phyloP scores from a whole-genome alignment of 2,329 filamentous ascomycete species.

The Emericellopsis cladophorae region DNA sequence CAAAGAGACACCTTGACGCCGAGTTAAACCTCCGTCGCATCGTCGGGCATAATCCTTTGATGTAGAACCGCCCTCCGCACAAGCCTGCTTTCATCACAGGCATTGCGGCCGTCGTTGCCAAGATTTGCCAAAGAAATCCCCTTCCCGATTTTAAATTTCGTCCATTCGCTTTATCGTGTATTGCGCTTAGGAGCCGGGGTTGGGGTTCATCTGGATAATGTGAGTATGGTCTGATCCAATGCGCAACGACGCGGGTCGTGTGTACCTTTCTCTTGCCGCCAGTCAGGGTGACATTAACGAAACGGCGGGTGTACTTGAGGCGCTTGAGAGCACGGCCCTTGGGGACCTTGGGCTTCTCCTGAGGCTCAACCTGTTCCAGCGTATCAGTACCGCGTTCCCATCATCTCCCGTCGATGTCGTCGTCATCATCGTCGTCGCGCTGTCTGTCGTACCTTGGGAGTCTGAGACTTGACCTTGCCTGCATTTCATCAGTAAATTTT shows the following conservation, averaged over 20 bases:
- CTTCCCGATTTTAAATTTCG: conserved; percentile 12
- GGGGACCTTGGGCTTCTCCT: conserved; percentile 94
- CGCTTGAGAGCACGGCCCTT: conserved; percentile 98
- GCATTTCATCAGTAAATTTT: conserved; percentile 41
- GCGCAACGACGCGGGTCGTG: conserved; percentile 9
- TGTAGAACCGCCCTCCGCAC: too few relatives aligned
- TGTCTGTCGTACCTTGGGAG: conserved; percentile 60
- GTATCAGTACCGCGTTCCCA: conserved; percentile 13
- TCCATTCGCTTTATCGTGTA: conserved; percentile 3
- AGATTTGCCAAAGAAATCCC: conserved; percentile 9
- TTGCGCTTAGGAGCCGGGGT: conserved; percentile 54
- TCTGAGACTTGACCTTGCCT: conserved; percentile 97
- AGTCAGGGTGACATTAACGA: conserved; percentile 95
- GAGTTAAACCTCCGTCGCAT: conserved; percentile 22
- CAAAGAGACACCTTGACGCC: conserved; percentile 24
- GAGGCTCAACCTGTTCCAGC: conserved; percentile 56
- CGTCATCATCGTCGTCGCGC: not conserved
- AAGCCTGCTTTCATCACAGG: conserved; percentile 2
- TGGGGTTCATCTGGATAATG: conserved; percentile 64
- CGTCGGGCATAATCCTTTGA: conserved; percentile 17
- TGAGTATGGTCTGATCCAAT: conserved; percentile 1
- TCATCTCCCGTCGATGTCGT: conserved; percentile 6
- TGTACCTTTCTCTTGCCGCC: conserved; percentile 94
- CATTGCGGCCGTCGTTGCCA: conserved; percentile 6
- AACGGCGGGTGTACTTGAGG: conserved; percentile 89